These are phyloP conservation scores for Fusarium chlamydosporum DNA, from an alignment of 2,329 filamentous ascomycete species.

Conservation along the genomic window DNA sequence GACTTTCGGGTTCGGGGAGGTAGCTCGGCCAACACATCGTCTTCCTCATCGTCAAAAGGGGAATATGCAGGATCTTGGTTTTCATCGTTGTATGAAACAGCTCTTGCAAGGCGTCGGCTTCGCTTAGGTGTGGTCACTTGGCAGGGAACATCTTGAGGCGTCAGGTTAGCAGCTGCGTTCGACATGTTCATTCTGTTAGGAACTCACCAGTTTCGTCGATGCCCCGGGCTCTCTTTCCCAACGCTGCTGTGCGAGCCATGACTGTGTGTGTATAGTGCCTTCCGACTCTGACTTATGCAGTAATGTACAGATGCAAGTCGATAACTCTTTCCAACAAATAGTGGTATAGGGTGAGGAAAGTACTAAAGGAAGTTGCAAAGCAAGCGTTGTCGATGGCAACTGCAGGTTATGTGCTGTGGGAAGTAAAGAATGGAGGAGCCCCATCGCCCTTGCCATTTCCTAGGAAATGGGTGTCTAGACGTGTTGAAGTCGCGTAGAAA, in stretches of 20 bases:
- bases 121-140: slow-evolving; percentile 60
- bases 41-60: slow-evolving; percentile 59
- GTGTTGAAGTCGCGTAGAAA: slow-evolving; percentile 52
- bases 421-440: slow-evolving; percentile 41
- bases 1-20: slow-evolving; percentile 51
- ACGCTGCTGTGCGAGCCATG: slow-evolving; percentile 51
- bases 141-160: slow-evolving; percentile 43
- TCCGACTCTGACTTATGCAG: slow-evolving; percentile 27
- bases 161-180: slow-evolving; percentile 36
- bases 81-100: slow-evolving; percentile 72
- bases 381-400: slow-evolving; percentile 29
- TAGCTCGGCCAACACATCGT: slow-evolving; percentile 57
- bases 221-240: slow-evolving; percentile 56
- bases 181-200: slow-evolving; percentile 15
- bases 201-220: slow-evolving; percentile 53
- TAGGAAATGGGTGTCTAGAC: slow-evolving; percentile 34
- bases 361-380: slow-evolving; percentile 36
- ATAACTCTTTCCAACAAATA: slow-evolving; percentile 44
- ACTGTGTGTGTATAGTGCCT: slow-evolving; percentile 25
- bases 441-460: slow-evolving; percentile 39
- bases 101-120: slow-evolving; percentile 59
- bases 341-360: slow-evolving; percentile 33
- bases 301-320: slow-evolving; percentile 31
- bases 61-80: slow-evolving; percentile 67
- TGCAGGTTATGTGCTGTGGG: slow-evolving; percentile 41